Evolutionary conservation across 441 rosid genomes (phyloP).

Genomic region (Daphne laureola): DNA sequence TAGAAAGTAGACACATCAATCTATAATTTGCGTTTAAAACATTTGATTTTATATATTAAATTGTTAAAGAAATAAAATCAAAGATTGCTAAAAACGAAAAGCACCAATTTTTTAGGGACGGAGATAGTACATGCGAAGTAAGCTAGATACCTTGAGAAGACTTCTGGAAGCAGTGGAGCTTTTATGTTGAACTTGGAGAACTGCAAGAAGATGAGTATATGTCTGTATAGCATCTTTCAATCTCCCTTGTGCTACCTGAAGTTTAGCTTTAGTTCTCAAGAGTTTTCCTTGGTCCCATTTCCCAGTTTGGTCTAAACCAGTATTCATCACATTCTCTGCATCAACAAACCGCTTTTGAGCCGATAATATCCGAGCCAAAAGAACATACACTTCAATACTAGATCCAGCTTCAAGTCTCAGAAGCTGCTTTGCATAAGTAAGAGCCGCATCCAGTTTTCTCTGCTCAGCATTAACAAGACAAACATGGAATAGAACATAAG

Average conservation of each 20-base stretch:
- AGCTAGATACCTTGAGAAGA: slow-evolving; percentile 20
- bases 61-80: no score
- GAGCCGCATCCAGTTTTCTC: slow-evolving; percentile 43
- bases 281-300: slow-evolving; percentile 47
- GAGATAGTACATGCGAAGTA: no score
- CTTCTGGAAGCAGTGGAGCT: slow-evolving; percentile 24
- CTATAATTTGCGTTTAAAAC: no score
- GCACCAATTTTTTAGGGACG: no score
- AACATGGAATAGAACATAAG: slow-evolving; percentile 27
- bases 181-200: slow-evolving; percentile 41
- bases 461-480: slow-evolving; percentile 44
- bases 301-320: slow-evolving; percentile 44
- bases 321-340: slow-evolving; percentile 33
- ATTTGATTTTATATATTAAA: no score
- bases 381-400: slow-evolving; percentile 26
- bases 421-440: slow-evolving; percentile 35
- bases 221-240: slow-evolving; percentile 32
- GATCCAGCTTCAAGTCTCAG: slow-evolving; percentile 37
- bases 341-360: slow-evolving; percentile 36
- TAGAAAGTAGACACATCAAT: no score
- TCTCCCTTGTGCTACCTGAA: slow-evolving; percentile 41
- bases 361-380: slow-evolving; percentile 41
- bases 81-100: no score
- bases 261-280: slow-evolving; percentile 44
- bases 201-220: slow-evolving; percentile 39